Percentiles rank a stretch among this genome's conserved stretches.
These are phyloP conservation scores for Casuarina cunninghamiana DNA, from an alignment of 306 rosid genomes.

Conservation along the genomic window DNA sequence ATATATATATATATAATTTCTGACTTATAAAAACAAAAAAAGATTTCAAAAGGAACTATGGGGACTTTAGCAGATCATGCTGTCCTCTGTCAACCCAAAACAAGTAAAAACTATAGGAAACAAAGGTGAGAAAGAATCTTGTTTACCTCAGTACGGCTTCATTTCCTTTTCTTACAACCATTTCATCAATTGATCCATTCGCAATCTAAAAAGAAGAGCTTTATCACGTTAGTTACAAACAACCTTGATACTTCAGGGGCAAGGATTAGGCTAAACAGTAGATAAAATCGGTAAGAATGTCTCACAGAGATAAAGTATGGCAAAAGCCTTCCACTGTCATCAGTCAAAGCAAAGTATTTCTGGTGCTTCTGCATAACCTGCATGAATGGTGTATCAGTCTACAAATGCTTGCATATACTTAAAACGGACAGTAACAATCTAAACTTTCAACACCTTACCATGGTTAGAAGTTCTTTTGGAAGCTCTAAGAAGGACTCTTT, in stretches of 20 bases:
- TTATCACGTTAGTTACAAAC: conserved; percentile 2
- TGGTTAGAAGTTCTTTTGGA: conserved; percentile 90
- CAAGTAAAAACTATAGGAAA: neutral
- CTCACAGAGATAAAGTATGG: conserved; percentile 93
- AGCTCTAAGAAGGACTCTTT: conserved; percentile 81
- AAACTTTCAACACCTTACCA: conserved; percentile 54
- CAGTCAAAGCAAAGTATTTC: conserved; percentile 75
- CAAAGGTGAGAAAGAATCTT: neutral
- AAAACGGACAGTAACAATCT: neutral
- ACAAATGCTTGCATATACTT: conserved; percentile 17
- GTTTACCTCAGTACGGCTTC: conserved; percentile 90
- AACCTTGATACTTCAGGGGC: conserved; percentile 13
- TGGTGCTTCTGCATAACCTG: conserved; percentile 99
- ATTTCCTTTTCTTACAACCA: conserved; percentile 80
- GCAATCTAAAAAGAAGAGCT: conserved; percentile 60
- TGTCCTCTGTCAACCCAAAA: neutral
- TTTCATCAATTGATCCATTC: conserved; percentile 78
- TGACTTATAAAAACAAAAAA: neutral
- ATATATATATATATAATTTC: neutral
- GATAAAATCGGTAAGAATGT: conserved; percentile 23
- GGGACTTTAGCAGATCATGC: neutral
- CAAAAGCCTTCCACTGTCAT: conserved; percentile 58
- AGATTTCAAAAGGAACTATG: neutral
- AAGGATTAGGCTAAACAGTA: conserved; percentile 10
- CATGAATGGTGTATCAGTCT: conserved; percentile 23